Percentiles rank a stretch among this genome's conserved stretches.
These are phyloP conservation scores for Trichoderma asperellum DNA, from an alignment of 2,329 filamentous ascomycete species.

Conservation along the genomic window DNA sequence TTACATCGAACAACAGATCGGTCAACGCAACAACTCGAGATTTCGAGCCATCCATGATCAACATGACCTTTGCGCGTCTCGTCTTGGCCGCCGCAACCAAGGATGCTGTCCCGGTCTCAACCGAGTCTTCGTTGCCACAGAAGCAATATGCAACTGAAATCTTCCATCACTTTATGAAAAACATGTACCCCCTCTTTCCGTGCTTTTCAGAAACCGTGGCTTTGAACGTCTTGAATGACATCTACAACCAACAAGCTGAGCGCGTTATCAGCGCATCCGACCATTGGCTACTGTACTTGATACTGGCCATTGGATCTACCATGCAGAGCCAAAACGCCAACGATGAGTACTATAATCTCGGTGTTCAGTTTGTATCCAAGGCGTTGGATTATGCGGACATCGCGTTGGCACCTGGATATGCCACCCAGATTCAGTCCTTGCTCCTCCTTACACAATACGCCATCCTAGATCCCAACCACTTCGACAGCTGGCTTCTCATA, in stretches of 20 bases:
- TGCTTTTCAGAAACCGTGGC: conserved; percentile 81
- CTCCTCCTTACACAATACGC: conserved; percentile 87
- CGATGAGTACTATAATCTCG: conserved; percentile 63
- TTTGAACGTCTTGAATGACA: conserved; percentile 75
- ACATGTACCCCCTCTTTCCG: conserved; percentile 78
- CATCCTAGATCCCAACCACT: conserved; percentile 85
- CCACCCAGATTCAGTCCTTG: conserved; percentile 84
- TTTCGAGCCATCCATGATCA: conserved; percentile 84
- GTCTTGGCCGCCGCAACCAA: conserved; percentile 82
- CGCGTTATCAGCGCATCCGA: conserved; percentile 69
- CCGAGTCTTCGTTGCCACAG: conserved; percentile 68
- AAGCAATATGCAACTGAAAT: conserved; percentile 69
- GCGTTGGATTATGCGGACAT: conserved; percentile 80
- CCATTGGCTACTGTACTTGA: conserved; percentile 86
- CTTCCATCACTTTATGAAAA: conserved; percentile 82
- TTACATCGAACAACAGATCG: conserved; percentile 57
- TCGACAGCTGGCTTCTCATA: conserved; percentile 92
- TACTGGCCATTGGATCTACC: conserved; percentile 79
- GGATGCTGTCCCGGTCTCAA: conserved; percentile 67
- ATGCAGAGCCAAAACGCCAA: conserved; percentile 72
- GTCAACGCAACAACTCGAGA: conserved; percentile 94
- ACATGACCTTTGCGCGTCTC: conserved; percentile 90
- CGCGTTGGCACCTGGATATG: conserved; percentile 82
- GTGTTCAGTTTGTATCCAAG: conserved; percentile 59
- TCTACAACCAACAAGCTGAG: conserved; percentile 70